A percentile compares a stretch with the other conserved stretches of the same genome.
Evolutionary conservation across 208 protist genomes (phyloP).

Genomic region (Leishmania turanica): DNA sequence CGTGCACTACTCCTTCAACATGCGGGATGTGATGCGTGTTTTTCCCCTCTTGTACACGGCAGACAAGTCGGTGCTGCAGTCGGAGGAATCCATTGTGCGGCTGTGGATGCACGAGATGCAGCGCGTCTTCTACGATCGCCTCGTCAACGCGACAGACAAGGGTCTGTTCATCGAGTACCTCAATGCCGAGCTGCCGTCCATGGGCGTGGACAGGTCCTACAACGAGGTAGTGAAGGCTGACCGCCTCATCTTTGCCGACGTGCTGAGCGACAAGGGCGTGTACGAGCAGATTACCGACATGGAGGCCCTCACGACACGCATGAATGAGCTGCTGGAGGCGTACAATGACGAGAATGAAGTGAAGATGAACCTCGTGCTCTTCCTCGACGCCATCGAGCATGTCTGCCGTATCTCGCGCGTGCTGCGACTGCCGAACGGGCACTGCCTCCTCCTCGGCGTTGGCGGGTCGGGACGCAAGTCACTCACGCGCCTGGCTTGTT

Average conservation of each 20-base stretch:
- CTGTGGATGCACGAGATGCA: constrained; percentile 97
- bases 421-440: constrained; percentile 93
- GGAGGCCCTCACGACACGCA: constrained; percentile 57
- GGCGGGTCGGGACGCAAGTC: constrained; percentile 97
- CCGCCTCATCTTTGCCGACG: constrained; percentile 95
- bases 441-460: constrained; percentile 97
- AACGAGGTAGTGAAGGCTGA: constrained; percentile 57
- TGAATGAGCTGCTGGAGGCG: constrained; percentile 85
- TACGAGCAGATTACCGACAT: constrained; percentile 95
- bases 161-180: constrained; percentile 76
- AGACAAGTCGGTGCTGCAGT: constrained; percentile 68
- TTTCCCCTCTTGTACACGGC: constrained; percentile 95
- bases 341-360: constrained; percentile 96
- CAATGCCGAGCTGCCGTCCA: constrained; percentile 58
- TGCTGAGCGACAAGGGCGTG: constrained; percentile 72
- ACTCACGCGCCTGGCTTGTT: constrained; percentile 94
- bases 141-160: constrained; percentile 92
- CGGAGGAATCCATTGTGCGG: constrained; percentile 63
- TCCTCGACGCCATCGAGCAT: constrained; percentile 97
- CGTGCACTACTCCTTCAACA: constrained; percentile 99
- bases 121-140: constrained; percentile 96
- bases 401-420: constrained; percentile 96
- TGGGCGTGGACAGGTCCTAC: constrained; percentile 73
- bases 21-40: constrained; percentile 98
- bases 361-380: constrained; percentile 96